Evolutionary conservation across 768 basidiomycete genomes (phyloP).

Genomic region (Mycena vulgaris): DNA sequence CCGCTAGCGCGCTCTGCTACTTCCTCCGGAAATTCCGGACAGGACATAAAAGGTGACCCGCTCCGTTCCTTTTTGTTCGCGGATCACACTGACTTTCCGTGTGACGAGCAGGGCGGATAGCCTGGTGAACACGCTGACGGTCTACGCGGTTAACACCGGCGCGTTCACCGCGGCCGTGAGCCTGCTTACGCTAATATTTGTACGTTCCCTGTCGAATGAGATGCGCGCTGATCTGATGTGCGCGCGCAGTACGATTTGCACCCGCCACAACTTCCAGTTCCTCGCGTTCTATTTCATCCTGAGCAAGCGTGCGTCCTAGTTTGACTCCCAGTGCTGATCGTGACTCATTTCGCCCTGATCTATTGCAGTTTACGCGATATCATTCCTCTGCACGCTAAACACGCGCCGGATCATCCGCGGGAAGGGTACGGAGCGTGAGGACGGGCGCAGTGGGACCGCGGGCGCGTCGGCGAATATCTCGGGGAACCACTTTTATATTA

Average conservation of each 20-base stretch:
- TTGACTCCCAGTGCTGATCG: neutral
- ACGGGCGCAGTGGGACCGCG: slow-evolving; percentile 33
- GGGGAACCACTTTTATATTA: slow-evolving; percentile 19
- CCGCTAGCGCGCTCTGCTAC: slow-evolving; percentile 66
- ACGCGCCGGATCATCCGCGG: slow-evolving; percentile 66
- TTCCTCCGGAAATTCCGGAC: slow-evolving; percentile 70
- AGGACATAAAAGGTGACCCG: slow-evolving; percentile 57
- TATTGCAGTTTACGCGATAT: slow-evolving; percentile 58
- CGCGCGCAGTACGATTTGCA: slow-evolving; percentile 64
- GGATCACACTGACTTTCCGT: neutral
- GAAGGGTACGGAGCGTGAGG: slow-evolving; percentile 63
- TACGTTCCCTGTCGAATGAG: slow-evolving; percentile 31
- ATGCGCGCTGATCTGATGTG: neutral
- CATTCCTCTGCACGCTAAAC: slow-evolving; percentile 64
- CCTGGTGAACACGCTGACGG: slow-evolving; percentile 67
- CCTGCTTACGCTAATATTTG: slow-evolving; percentile 55
- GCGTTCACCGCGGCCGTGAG: slow-evolving; percentile 58
- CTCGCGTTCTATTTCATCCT: slow-evolving; percentile 72
- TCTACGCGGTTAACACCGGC: slow-evolving; percentile 78
- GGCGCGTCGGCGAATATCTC: slow-evolving; percentile 20
- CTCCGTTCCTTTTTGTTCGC: neutral
- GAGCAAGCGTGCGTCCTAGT: slow-evolving; percentile 63
- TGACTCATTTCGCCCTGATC: neutral
- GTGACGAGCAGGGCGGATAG: slow-evolving; percentile 66
- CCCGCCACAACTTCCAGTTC: slow-evolving; percentile 69